Conservation (phyloP, 2,329 filamentous ascomycete genomes). For the Claviceps paspali region DNA sequence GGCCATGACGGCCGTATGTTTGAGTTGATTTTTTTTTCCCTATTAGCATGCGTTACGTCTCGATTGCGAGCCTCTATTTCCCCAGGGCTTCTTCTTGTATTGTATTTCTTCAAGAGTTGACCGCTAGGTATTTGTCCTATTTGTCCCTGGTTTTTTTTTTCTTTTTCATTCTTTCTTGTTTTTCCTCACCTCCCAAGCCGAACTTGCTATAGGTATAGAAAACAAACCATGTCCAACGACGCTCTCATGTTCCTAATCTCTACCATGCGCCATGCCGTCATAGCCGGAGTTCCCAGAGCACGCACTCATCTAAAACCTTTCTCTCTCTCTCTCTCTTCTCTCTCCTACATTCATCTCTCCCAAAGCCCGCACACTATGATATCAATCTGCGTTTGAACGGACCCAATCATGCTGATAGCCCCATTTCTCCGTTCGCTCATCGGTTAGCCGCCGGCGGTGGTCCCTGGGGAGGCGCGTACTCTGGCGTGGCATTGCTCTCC, state of each 20-base stretch:
- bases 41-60: neutral
- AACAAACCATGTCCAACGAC: neutral
- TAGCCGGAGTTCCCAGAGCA: no score
- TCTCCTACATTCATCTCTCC: no score
- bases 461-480: slow-evolving; percentile 29
- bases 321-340: no score
- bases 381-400: no score
- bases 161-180: neutral
- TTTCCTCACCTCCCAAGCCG: neutral
- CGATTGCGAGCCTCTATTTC: neutral
- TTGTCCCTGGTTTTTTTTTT: no score
- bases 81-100: neutral
- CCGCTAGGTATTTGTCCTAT: no score
- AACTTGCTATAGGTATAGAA: neutral
- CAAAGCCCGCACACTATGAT: no score
- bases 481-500: slow-evolving; percentile 12
- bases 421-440: no score
- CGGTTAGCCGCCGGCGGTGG: slow-evolving; percentile 30
- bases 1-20: no score
- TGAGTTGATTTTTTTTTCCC: neutral
- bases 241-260: neutral
- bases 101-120: neutral
- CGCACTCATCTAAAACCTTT: no score
- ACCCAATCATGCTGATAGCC: no score
- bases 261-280: neutral